Conservation (phyloP, 768 basidiomycete genomes). For the Calocera viscosa region DNA sequence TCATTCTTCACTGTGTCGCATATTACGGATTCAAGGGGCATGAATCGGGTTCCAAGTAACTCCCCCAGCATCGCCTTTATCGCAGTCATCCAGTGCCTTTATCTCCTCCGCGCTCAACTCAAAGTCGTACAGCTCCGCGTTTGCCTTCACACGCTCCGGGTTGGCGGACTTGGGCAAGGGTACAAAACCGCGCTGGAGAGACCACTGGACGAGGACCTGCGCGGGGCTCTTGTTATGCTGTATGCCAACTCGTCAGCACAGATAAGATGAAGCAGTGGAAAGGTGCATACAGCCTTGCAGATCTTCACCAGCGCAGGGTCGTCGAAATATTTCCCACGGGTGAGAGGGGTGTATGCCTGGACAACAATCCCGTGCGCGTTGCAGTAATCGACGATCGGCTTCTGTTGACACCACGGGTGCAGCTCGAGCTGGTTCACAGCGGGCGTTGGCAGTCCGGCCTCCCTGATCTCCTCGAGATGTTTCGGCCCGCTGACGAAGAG, state of each 20-base stretch:
- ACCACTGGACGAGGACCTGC: constrained; percentile 36
- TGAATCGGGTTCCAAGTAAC: constrained; percentile 2
- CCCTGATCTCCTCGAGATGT: constrained; percentile 62
- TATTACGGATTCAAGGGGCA: background rate
- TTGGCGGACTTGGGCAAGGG: constrained; percentile 37
- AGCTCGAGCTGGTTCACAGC: constrained; percentile 62
- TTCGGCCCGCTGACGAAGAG: constrained; percentile 40
- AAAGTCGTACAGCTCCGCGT: constrained; percentile 36
- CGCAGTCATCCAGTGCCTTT: constrained; percentile 24
- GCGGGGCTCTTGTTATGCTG: constrained; percentile 27
- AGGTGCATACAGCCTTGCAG: constrained; percentile 42
- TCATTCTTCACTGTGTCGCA: too few relatives aligned
- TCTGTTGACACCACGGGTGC: constrained; percentile 55
- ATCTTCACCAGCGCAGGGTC: constrained; percentile 42
- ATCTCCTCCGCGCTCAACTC: constrained; percentile 33
- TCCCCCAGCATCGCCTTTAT: constrained; percentile 14
- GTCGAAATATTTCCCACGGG: constrained; percentile 33
- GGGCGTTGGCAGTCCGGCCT: constrained; percentile 50
- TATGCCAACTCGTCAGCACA: background rate
- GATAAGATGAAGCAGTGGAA: background rate
- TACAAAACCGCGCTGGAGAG: constrained; percentile 32
- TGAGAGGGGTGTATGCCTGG: constrained; percentile 66
- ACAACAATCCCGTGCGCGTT: constrained; percentile 44
- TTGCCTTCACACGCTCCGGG: constrained; percentile 31
- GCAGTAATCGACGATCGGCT: constrained; percentile 65